A percentile compares a stretch with the other conserved stretches of the same genome.
Conservation (phyloP, 2,329 filamentous ascomycete species). For the Scedosporium boydii region DNA sequence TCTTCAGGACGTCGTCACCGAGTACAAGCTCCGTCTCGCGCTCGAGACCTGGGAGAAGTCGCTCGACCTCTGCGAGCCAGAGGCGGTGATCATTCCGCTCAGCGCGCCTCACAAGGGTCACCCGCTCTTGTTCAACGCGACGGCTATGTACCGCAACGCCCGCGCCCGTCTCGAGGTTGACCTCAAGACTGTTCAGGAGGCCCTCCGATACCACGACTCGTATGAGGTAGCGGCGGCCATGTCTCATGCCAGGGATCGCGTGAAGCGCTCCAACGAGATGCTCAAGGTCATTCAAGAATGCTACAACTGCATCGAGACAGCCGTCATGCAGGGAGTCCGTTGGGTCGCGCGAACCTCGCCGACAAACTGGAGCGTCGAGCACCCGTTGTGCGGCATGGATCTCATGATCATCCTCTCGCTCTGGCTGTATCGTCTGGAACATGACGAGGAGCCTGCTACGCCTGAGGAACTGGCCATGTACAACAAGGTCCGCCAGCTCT, state of each 20-base stretch:
- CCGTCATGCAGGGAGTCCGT: slow-evolving; percentile 84
- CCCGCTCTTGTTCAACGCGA: slow-evolving; percentile 94
- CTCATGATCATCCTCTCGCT: slow-evolving; percentile 95
- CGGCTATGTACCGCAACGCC: slow-evolving; percentile 93
- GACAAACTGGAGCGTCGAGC: slow-evolving; percentile 98
- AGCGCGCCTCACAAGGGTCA: slow-evolving; percentile 94
- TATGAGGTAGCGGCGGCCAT: slow-evolving; percentile 96
- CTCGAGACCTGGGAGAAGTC: slow-evolving; percentile 99
- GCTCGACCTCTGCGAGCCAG: slow-evolving; percentile 83
- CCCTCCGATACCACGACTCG: slow-evolving; percentile 89
- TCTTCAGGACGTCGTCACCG: slow-evolving; percentile 91
- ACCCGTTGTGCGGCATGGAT: slow-evolving; percentile 91
- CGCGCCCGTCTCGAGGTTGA: slow-evolving; percentile 89
- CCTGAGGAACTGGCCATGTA: slow-evolving; percentile 84
- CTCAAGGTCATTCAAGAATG: slow-evolving; percentile 97
- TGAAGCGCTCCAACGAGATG: slow-evolving; percentile 94
- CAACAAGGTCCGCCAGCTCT: slow-evolving; percentile 81
- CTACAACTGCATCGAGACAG: slow-evolving; percentile 95
- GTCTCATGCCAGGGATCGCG: slow-evolving; percentile 86
- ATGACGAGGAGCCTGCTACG: slow-evolving; percentile 85
- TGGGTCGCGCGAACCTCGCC: slow-evolving; percentile 98
- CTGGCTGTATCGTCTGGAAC: slow-evolving; percentile 98
- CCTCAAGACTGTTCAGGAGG: slow-evolving; percentile 91
- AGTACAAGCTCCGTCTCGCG: slow-evolving; percentile 93
- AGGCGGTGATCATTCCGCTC: slow-evolving; percentile 77